phyloP scores from a whole-genome alignment of 306 rosid genomes.

The Lathyrus oleraceus region DNA sequence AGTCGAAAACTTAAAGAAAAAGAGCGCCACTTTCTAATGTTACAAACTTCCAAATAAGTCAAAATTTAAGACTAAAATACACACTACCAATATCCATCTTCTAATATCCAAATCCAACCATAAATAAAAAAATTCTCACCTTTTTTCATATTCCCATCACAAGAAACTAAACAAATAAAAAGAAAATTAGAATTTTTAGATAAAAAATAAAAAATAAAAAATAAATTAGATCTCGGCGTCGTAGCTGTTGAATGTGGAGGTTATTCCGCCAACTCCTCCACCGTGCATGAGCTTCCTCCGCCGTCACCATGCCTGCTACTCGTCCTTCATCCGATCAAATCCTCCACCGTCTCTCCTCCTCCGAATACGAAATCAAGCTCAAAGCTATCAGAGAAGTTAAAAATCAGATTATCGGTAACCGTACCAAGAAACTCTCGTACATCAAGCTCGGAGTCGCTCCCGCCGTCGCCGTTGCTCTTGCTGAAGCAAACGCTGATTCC shows the following conservation, averaged over 20 bases:
- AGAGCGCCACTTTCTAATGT: slow-evolving; percentile 40
- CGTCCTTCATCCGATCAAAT: slow-evolving; percentile 59
- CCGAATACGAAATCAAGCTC: slow-evolving; percentile 64
- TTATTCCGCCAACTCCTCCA: slow-evolving; percentile 10
- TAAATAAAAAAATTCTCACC: background rate
- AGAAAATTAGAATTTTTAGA: background rate
- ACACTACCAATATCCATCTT: background rate
- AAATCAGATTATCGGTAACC: slow-evolving; percentile 92
- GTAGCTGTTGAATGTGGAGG: slow-evolving; percentile 34
- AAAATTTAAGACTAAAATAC: background rate
- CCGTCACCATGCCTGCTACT: slow-evolving; percentile 53
- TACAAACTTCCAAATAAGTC: slow-evolving; percentile 15
- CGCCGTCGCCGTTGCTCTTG: slow-evolving; percentile 58
- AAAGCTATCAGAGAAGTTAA: slow-evolving; percentile 86
- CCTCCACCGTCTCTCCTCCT: slow-evolving; percentile 61
- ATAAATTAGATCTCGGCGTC: slow-evolving; percentile 5
- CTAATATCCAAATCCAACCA: slow-evolving; percentile 1
- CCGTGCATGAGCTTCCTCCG: slow-evolving; percentile 51
- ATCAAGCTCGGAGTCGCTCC: slow-evolving; percentile 86
- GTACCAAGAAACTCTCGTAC: slow-evolving; percentile 86
- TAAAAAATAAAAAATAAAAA: background rate
- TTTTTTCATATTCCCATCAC: background rate
- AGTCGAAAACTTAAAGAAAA: slow-evolving; percentile 21
- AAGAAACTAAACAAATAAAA: background rate
- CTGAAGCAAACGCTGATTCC: slow-evolving; percentile 14